phyloP scores from a whole-genome alignment of 2,329 filamentous ascomycete genomes.

The Acrodontium crateriforme region DNA sequence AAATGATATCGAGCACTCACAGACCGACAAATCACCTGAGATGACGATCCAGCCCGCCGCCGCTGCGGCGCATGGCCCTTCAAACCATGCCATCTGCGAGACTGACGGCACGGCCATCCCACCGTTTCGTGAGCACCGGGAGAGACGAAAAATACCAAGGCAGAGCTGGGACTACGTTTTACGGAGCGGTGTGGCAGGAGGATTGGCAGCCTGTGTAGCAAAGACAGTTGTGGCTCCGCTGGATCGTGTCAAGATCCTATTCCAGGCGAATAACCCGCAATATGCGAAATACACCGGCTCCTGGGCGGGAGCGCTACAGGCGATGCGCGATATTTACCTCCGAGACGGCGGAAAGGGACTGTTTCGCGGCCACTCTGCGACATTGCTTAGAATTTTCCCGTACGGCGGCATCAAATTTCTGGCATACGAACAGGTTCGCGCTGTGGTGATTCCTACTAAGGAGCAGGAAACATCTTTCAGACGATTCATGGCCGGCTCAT shows the following conservation, averaged over 20 bases:
- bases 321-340: conserved; percentile 70
- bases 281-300: conserved; percentile 87
- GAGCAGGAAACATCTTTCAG: conserved; percentile 69
- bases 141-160: conserved; percentile 47
- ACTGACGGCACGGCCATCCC: conserved; percentile 40
- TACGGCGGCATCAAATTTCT: conserved; percentile 98
- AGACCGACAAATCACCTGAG: conserved; percentile 24
- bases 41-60: conserved; percentile 16
- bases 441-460: conserved; percentile 55
- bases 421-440: conserved; percentile 90
- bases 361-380: conserved; percentile 89
- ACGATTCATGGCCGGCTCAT: conserved; percentile 57
- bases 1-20: conserved; percentile 3
- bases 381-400: conserved; percentile 84
- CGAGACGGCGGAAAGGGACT: conserved; percentile 63
- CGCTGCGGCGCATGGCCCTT: conserved; percentile 17
- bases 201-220: conserved; percentile 79
- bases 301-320: conserved; percentile 70
- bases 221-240: conserved; percentile 93
- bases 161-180: conserved; percentile 72
- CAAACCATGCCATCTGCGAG: conserved; percentile 33
- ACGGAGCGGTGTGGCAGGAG: conserved; percentile 74
- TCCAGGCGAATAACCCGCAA: conserved; percentile 87
- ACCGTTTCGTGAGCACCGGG: conserved; percentile 28
- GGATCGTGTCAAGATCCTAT: conserved; percentile 96